A percentile compares a stretch with the other conserved stretches of the same genome.
Conservation (phyloP, 495 filamentous ascomycete genomes). For the Bathelium albidoporum region DNA sequence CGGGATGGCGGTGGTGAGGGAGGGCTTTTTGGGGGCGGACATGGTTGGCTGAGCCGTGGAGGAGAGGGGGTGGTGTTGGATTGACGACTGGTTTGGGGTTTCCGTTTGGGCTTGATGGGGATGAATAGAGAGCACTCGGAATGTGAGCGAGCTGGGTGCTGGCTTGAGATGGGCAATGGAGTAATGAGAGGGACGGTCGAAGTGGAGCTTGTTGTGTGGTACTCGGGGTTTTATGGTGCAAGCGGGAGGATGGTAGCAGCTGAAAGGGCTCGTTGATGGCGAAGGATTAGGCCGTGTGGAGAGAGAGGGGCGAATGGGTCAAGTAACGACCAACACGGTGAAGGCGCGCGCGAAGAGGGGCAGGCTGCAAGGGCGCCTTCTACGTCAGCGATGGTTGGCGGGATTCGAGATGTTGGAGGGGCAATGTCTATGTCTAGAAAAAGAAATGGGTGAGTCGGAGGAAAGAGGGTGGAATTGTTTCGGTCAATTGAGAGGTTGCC, state of each 20-base stretch:
- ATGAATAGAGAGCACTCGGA: not conserved
- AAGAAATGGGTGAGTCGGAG: no score
- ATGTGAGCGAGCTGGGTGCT: not conserved
- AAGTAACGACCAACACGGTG: not conserved
- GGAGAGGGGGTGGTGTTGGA: not conserved
- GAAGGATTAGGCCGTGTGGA: not conserved
- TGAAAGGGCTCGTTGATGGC: not conserved
- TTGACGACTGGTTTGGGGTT: not conserved
- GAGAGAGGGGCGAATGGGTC: not conserved
- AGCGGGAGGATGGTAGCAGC: not conserved
- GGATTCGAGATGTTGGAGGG: no score
- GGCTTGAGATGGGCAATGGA: not conserved
- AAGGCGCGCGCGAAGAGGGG: not conserved
- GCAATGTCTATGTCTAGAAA: no score
- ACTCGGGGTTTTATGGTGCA: not conserved
- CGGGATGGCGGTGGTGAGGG: constrained; percentile 14
- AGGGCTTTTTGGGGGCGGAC: not conserved
- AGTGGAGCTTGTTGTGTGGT: not conserved
- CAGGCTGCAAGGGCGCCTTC: not conserved
- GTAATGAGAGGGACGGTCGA: no score
- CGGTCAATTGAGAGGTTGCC: no score
- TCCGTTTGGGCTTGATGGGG: not conserved
- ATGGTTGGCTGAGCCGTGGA: not conserved
- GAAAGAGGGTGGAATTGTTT: no score
- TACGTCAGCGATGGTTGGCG: not conserved